A percentile compares a stretch with the other conserved stretches of the same genome.
These are phyloP conservation scores for Fusarium clavum DNA, from an alignment of 2,329 filamentous ascomycete species.

Conservation along the genomic window DNA sequence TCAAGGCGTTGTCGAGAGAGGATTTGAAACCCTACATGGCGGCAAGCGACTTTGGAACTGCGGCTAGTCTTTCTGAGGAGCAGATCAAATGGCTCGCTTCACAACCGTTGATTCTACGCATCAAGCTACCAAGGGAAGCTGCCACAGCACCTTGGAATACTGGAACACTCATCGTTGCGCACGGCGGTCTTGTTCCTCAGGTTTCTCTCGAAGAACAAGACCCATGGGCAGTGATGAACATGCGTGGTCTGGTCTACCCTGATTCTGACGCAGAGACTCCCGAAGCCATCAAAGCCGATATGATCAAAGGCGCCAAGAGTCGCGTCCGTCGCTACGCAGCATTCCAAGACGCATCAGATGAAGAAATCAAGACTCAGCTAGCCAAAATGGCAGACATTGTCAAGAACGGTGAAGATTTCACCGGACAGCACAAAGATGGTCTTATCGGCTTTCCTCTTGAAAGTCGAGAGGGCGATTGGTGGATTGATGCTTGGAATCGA, in stretches of 20 bases:
- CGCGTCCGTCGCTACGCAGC: slow-evolving; percentile 20
- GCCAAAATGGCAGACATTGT: background rate
- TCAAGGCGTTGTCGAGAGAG: slow-evolving; percentile 1
- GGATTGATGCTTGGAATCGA: slow-evolving; percentile 38
- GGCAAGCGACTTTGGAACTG: slow-evolving; percentile 35
- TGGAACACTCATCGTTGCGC: slow-evolving; percentile 68
- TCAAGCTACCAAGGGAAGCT: slow-evolving; percentile 6
- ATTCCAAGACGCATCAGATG: background rate
- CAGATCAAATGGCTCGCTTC: slow-evolving; percentile 35
- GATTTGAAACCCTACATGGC: slow-evolving; percentile 31
- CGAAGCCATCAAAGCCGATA: slow-evolving; percentile 10
- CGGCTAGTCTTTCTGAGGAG: slow-evolving; percentile 4
- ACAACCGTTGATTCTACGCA: slow-evolving; percentile 28
- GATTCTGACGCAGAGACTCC: background rate
- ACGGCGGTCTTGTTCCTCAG: slow-evolving; percentile 83
- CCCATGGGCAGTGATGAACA: slow-evolving; percentile 84
- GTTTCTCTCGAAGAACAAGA: slow-evolving; percentile 75
- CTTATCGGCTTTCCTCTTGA: slow-evolving; percentile 22
- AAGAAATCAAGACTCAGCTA: slow-evolving; percentile 2
- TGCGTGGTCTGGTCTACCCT: slow-evolving; percentile 77
- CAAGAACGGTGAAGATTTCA: slow-evolving; percentile 5
- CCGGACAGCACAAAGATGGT: background rate
- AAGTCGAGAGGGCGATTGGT: slow-evolving; percentile 27
- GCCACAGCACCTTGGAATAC: slow-evolving; percentile 31
- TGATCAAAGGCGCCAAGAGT: slow-evolving; percentile 32